phyloP scores from a whole-genome alignment of 2,329 filamentous ascomycete genomes.

The Diplodia intermedia region DNA sequence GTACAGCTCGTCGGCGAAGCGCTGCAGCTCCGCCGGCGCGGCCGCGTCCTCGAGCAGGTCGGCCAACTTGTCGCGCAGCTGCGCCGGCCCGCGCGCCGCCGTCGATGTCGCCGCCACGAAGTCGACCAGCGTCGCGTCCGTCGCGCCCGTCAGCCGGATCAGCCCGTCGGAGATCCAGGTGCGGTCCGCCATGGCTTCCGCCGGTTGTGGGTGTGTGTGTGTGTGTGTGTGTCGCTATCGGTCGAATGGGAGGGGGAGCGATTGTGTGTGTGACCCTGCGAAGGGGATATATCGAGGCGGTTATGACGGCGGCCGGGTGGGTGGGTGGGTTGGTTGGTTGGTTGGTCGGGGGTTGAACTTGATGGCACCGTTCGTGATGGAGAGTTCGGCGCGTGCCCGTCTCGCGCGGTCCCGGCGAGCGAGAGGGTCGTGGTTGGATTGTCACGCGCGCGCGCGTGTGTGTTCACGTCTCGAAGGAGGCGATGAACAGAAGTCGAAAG shows the following conservation, averaged over 20 bases:
- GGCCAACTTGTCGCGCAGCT: slow-evolving; percentile 59
- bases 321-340: no score
- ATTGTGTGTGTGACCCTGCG: no score
- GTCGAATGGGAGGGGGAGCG: no score
- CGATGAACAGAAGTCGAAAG: not conserved
- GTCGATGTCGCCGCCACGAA: slow-evolving; percentile 62
- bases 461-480: not conserved
- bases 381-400: no score
- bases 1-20: slow-evolving; percentile 58
- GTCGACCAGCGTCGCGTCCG: slow-evolving; percentile 63
- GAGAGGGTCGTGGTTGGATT: no score
- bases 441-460: not conserved
- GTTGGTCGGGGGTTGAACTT: no score
- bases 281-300: no score
- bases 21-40: slow-evolving; percentile 51
- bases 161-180: slow-evolving; percentile 57
- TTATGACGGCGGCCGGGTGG: no score
- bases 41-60: slow-evolving; percentile 59
- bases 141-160: slow-evolving; percentile 61
- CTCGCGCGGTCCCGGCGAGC: no score
- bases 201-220: not conserved
- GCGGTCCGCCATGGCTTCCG: slow-evolving; percentile 15
- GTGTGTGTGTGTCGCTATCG: not conserved
- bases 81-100: slow-evolving; percentile 56
- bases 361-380: no score